These are phyloP conservation scores for Teratosphaeria destructans DNA, from an alignment of 2,329 filamentous ascomycete genomes.

Conservation along the genomic window DNA sequence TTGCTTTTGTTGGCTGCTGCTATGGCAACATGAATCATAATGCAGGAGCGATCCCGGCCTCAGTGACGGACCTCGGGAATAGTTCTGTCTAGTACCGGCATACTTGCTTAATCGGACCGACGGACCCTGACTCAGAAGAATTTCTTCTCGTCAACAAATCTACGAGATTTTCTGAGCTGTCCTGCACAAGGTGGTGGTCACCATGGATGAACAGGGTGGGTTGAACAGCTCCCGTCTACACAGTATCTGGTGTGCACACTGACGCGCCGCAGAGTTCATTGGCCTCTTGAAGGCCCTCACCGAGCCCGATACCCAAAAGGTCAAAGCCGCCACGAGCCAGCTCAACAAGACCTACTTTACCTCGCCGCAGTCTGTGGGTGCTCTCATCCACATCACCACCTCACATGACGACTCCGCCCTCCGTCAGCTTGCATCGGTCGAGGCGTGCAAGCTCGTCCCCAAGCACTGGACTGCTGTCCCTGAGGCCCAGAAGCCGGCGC, in stretches of 20 bases:
- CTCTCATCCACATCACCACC: conserved; percentile 79
- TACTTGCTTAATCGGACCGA: not conserved
- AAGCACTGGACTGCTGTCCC: conserved; percentile 77
- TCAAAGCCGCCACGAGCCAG: conserved; percentile 71
- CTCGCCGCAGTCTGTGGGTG: conserved; percentile 70
- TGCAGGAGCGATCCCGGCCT: not conserved
- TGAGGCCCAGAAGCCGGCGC: conserved; percentile 64
- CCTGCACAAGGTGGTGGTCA: not conserved
- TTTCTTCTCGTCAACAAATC: not conserved
- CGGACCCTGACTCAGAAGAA: not conserved
- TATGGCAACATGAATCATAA: too few species aligned
- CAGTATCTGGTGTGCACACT: conserved; percentile 38
- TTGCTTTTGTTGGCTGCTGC: not conserved
- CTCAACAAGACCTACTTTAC: conserved; percentile 91
- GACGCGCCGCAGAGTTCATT: conserved; percentile 69
- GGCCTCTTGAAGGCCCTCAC: conserved; percentile 79
- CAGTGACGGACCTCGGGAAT: too few species aligned
- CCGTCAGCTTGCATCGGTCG: conserved; percentile 83
- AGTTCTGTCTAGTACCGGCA: not conserved
- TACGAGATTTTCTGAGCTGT: not conserved
- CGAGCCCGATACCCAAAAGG: conserved; percentile 72
- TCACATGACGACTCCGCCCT: conserved; percentile 62
- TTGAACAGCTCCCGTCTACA: not conserved
- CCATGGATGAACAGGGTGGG: not conserved
- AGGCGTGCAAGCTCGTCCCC: conserved; percentile 68